Evolutionary conservation across 352 stramenopile genomes (phyloP), one percentile per base, ranked within the genome.

Genomic region (Globisporangium spiculum): DNA sequence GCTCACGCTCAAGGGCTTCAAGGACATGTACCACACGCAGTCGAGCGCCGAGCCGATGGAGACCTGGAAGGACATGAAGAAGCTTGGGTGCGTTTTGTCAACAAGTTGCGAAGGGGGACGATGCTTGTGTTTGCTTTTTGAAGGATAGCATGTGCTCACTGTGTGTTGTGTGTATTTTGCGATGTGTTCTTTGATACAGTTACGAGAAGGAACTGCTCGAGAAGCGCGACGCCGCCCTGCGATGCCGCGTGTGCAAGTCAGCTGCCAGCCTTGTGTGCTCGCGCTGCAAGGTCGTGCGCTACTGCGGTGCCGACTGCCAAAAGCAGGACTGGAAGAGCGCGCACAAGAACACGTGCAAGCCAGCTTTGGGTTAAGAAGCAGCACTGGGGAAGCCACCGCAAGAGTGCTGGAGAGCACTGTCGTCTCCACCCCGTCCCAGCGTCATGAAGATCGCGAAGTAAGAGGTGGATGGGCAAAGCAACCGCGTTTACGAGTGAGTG

Each of bases 1-100:
- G 18, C 77, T 96, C 69, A 96, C 88, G 71, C 82, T 94, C 60
- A 92, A 92, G 78, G 88, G 88, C 52, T 96, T 94, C 74, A 94
- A 94, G 78, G 88, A 96, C 71, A 96, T 96, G 86, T 96, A 96
- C 84, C 88, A 94, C 77, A 96, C 88, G 72, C 88, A 96, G 75
- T 94, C 88, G 66, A 95, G 88, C 72, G 87, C 87, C 41, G 88
- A 96, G 76, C 85, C 87, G 18, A 86, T 92, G 75, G 88, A 96
- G 81, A 96, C 88, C 56, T 96, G 88, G 88, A 87, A 87, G 70
- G 88, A 96, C 75, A 86, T 96, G 83, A 89, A 92, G 75, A 93
- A 93, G 76, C 87, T 96, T 24, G 86, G 88, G 84, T 96, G 77
- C 59, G 84, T 75, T 46, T 62, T 14, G 16, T 12, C 20, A 41